Conservation (phyloP, 225 moss, liverwort and hornwort genomes). For the Pseudisothecium myosuroides region DNA sequence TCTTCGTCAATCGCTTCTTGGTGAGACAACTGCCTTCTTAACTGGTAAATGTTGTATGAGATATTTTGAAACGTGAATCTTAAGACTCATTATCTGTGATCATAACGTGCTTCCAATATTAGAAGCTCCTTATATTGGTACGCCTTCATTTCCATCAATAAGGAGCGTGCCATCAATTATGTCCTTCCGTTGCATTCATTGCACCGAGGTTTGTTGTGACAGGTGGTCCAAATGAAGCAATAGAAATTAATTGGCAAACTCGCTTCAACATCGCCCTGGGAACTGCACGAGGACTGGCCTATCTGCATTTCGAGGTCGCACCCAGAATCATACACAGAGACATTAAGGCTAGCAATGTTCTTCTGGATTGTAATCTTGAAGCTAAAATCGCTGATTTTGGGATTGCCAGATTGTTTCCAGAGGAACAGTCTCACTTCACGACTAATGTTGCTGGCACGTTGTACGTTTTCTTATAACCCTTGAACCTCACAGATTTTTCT, state of each 20-base stretch:
- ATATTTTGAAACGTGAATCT: background rate
- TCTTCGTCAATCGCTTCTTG: constrained; percentile 36
- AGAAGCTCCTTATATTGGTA: background rate
- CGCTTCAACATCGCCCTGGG: constrained; percentile 86
- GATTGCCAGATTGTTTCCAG: constrained; percentile 64
- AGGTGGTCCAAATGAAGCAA: constrained; percentile 41
- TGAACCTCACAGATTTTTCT: background rate
- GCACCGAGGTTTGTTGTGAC: background rate
- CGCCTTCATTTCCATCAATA: background rate
- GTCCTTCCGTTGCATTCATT: background rate
- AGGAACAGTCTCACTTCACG: constrained; percentile 38
- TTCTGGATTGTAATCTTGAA: constrained; percentile 71
- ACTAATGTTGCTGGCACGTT: constrained; percentile 43
- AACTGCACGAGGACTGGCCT: constrained; percentile 80
- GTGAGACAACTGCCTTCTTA: constrained; percentile 1
- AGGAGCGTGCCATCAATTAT: background rate
- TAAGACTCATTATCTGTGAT: background rate
- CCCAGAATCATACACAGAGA: constrained; percentile 93
- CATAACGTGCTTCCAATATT: background rate
- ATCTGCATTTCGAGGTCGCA: constrained; percentile 80
- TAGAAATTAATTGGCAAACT: constrained; percentile 69
- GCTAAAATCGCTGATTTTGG: constrained; percentile 97
- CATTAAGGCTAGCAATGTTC: constrained; percentile 87
- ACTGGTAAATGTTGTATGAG: background rate
- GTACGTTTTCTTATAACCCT: constrained; percentile 7